phyloP scores from a whole-genome alignment of 768 basidiomycete genomes.

The Xerocomellus amylosporus region DNA sequence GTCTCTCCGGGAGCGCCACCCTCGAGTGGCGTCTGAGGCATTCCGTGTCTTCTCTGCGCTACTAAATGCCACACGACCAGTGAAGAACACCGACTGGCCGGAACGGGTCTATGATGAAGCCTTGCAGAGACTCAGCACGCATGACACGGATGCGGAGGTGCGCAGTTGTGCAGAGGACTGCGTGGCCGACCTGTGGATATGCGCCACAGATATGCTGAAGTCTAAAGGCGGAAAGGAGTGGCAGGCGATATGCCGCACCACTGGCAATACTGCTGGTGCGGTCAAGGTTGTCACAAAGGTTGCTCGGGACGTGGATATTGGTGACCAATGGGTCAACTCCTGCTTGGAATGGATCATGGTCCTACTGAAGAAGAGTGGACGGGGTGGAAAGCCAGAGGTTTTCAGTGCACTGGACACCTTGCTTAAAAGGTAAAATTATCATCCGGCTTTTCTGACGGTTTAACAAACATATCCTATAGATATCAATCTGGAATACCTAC shows the following conservation, averaged over 20 bases:
- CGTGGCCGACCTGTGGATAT: slow-evolving; percentile 85
- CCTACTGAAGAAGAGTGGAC: slow-evolving; percentile 74
- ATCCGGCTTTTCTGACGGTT: neutral
- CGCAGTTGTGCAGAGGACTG: slow-evolving; percentile 77
- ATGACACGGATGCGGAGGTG: slow-evolving; percentile 92
- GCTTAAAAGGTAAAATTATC: slow-evolving; percentile 52
- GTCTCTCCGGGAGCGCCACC: slow-evolving; percentile 77
- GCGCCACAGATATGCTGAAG: slow-evolving; percentile 70
- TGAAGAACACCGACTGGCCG: slow-evolving; percentile 63
- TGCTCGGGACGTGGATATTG: slow-evolving; percentile 67
- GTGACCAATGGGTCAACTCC: slow-evolving; percentile 77
- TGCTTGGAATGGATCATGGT: slow-evolving; percentile 75
- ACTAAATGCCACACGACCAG: slow-evolving; percentile 69
- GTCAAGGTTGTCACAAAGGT: slow-evolving; percentile 83
- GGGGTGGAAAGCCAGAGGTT: slow-evolving; percentile 73
- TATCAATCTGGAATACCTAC: slow-evolving; percentile 50
- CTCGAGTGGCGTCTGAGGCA: slow-evolving; percentile 83
- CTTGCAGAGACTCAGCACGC: slow-evolving; percentile 61
- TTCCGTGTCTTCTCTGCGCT: slow-evolving; percentile 87
- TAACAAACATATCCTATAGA: slow-evolving; percentile 26
- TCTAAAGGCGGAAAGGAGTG: slow-evolving; percentile 70
- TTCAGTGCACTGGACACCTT: slow-evolving; percentile 76
- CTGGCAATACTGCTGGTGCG: slow-evolving; percentile 69
- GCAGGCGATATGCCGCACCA: slow-evolving; percentile 71
- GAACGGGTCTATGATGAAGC: slow-evolving; percentile 75